Evolutionary conservation across 192 early-diverging fungal genomes (phyloP), one percentile per base, ranked within the genome.

Genomic region (Coemansia sp.): DNA sequence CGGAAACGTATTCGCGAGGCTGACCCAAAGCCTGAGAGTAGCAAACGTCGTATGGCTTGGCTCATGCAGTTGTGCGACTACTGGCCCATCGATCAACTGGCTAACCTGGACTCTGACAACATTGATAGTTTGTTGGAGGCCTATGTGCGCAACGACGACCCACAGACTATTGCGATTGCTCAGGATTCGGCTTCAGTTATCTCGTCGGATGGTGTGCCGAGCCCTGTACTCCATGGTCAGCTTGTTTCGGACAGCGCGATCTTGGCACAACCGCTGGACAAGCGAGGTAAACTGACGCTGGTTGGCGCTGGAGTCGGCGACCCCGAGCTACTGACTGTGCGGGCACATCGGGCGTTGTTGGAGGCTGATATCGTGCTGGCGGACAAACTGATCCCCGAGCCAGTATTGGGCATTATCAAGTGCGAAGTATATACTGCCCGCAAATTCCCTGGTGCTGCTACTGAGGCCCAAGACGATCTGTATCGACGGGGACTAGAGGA

Each of bases 241-340:
- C 41, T 40, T 7, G 16, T 40, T 18, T 5, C 43, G 16, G 43
- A 31, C 3, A 49, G 27, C 18, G 33, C 7, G 3, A 33, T 38
- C 9, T 22, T 36, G 22, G 27, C 18, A 0, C 50, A 46, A 31
- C 16, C 20, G 1, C 20, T 40, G 13, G 24, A 50, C 44, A 40
- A 73, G 43, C 74, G 66, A 7, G 92, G 90, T 5, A 63, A 78
- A 53, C 70, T 94, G 33, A 74, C 86, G 10, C 84, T 98, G 29
- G 91, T 97, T 4, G 93, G 93, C 2, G 94, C 91, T 7, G 96
- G 95, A 6, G 91, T 94, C 7, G 95, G 94, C 62, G 89, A 93
- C 64, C 92, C 93, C 1, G 89, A 90, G 31, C 84, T 95, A 15
- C 78, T 98, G 58, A 96, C 95, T 2, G 75, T 88, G 49, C 88